Evolutionary conservation across 805 yeast species (phyloP).

Genomic region (Ogataea nakhonphanomensis): DNA sequence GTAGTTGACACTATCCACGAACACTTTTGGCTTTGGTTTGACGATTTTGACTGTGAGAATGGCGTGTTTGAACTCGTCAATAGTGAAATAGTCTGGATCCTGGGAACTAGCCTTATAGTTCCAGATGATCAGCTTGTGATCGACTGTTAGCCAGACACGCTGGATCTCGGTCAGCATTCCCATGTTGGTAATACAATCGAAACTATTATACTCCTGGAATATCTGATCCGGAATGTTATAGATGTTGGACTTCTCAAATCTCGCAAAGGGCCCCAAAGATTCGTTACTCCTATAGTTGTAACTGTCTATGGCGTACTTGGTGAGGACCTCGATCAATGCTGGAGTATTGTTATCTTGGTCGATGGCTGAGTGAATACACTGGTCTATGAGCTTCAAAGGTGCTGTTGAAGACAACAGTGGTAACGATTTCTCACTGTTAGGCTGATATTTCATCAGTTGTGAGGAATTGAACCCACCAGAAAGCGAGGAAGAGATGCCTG

Average conservation of each 20-base stretch:
- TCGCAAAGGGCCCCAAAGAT: conserved; percentile 54
- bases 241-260: conserved; percentile 70
- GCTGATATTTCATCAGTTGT: conserved; percentile 20
- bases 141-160: conserved; percentile 83
- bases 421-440: conserved; percentile 27
- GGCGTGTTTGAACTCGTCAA: conserved; percentile 78
- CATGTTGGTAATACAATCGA: conserved; percentile 67
- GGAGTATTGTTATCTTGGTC: conserved; percentile 57
- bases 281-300: conserved; percentile 49
- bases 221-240: conserved; percentile 78
- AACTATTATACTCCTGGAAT: conserved; percentile 64
- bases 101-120: conserved; percentile 48
- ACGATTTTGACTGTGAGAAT: conserved; percentile 73
- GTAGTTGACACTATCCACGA: conserved; percentile 72
- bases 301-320: conserved; percentile 63
- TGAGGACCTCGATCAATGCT: conserved; percentile 51
- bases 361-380: conserved; percentile 57
- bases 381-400: conserved; percentile 58
- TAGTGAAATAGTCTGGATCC: conserved; percentile 64
- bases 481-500: conserved; percentile 5
- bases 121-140: conserved; percentile 82
- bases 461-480: conserved; percentile 16
- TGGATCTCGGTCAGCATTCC: conserved; percentile 80
- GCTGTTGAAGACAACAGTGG: conserved; percentile 50
- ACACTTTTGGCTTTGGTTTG: conserved; percentile 78